Evolutionary conservation across 352 stramenopile genomes (phyloP).

Genomic region (Phytophthora chlamydospora): DNA sequence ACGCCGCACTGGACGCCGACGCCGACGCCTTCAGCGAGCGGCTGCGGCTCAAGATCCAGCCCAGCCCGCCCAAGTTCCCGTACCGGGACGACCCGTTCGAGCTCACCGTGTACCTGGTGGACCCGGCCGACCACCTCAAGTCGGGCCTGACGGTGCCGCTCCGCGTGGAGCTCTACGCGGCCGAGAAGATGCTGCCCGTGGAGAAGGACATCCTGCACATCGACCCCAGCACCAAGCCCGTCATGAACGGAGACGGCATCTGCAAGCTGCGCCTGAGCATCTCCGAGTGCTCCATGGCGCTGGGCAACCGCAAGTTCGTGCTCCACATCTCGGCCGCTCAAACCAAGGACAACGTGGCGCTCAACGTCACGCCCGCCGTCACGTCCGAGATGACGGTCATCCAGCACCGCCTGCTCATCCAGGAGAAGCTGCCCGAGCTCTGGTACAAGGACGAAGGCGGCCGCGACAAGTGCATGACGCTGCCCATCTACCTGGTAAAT

Average conservation of each 20-base stretch:
- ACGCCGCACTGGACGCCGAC: slow-evolving; percentile 50
- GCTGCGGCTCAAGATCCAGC: slow-evolving; percentile 85
- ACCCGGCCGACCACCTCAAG: slow-evolving; percentile 80
- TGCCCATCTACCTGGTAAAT: slow-evolving; percentile 81
- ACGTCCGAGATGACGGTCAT: slow-evolving; percentile 87
- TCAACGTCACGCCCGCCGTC: slow-evolving; percentile 66
- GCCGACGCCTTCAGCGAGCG: slow-evolving; percentile 62
- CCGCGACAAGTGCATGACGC: slow-evolving; percentile 86
- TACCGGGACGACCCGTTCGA: slow-evolving; percentile 89
- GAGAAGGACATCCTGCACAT: slow-evolving; percentile 84
- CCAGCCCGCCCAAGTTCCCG: slow-evolving; percentile 83
- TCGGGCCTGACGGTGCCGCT: slow-evolving; percentile 78
- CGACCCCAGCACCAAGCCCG: slow-evolving; percentile 74
- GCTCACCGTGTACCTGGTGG: slow-evolving; percentile 88
- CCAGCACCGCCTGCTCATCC: slow-evolving; percentile 83
- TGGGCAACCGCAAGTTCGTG: slow-evolving; percentile 88
- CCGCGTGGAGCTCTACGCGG: slow-evolving; percentile 82
- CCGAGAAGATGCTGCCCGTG: slow-evolving; percentile 84
- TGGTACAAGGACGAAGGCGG: slow-evolving; percentile 90
- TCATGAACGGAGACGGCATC: slow-evolving; percentile 86
- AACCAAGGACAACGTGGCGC: slow-evolving; percentile 53
- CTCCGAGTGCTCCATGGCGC: slow-evolving; percentile 83
- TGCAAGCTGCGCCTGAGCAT: slow-evolving; percentile 84
- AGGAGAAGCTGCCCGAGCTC: slow-evolving; percentile 82
- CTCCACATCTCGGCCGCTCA: slow-evolving; percentile 72